Evolutionary conservation across 768 basidiomycete species (phyloP).

Genomic region (Piloderma croceum): DNA sequence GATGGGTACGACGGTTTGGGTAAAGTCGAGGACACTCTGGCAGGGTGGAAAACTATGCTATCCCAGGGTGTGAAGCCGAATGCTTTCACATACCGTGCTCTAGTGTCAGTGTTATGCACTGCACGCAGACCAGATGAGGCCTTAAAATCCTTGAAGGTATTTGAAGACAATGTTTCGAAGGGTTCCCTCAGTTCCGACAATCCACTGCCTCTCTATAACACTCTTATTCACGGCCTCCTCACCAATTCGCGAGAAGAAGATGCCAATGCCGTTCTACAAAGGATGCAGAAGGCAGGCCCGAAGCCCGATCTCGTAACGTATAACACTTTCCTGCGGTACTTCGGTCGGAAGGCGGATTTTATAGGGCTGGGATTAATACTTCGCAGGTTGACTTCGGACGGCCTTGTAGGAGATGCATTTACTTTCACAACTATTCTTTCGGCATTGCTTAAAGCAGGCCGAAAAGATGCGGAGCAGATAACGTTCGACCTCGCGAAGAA

Average conservation of each 20-base stretch:
- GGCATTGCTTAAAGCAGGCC: slow-evolving; percentile 63
- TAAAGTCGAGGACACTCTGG: slow-evolving; percentile 47
- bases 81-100: slow-evolving; percentile 58
- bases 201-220: slow-evolving; percentile 65
- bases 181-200: too few relatives aligned
- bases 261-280: slow-evolving; percentile 36
- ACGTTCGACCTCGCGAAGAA: slow-evolving; percentile 71
- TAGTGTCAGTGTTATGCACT: slow-evolving; percentile 58
- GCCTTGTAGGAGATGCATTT: slow-evolving; percentile 68
- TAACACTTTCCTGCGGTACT: slow-evolving; percentile 74
- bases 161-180: slow-evolving; percentile 20
- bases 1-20: slow-evolving; percentile 52
- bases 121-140: slow-evolving; percentile 48
- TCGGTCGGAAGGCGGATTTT: slow-evolving; percentile 59
- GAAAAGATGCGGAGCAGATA: slow-evolving; percentile 57
- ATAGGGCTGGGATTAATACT: slow-evolving; percentile 54
- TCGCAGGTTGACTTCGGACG: slow-evolving; percentile 46
- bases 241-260: slow-evolving; percentile 33
- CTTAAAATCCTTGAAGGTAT: slow-evolving; percentile 15
- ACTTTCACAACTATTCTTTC: slow-evolving; percentile 86
- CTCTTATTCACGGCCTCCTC: slow-evolving; percentile 67
- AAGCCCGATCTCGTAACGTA: slow-evolving; percentile 68
- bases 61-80: slow-evolving; percentile 54
- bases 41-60: slow-evolving; percentile 61
- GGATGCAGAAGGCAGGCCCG: slow-evolving; percentile 48